Base-by-base conservation (phyloP, 2,329 filamentous ascomycete genomes). In the Penicillium janthinellum region DNA sequence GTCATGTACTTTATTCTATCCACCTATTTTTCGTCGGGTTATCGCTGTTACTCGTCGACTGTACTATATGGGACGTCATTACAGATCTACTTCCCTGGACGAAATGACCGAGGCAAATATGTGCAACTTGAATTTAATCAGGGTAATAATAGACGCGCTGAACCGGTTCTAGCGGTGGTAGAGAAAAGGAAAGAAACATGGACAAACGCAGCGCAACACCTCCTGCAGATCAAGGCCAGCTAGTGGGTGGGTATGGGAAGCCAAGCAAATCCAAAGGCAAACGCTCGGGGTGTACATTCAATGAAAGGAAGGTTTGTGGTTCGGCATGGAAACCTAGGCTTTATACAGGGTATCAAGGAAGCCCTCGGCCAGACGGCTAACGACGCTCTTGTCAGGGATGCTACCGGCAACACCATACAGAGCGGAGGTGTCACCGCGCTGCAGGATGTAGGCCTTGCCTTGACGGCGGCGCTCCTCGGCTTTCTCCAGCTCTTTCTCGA, bases 281-380 rank as follows among this genome's bases (percentile, higher is more conserved):
- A 34, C 45, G 31, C 34, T 31, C 54, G 57, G 45, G 49, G 54
- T 60, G 48, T 63, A 62, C 57, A 64, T 31, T 60, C 55, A 54
- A 61, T 53, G 42, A 20, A 52, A 38, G 17, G 49, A 57, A 44
- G 52, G 28, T 60, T 42, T 12, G 37, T 52, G 37, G 8, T 41
- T 35, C n/a, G 12, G 39, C 37, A 34, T 2, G 25, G 39, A 34
- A 22, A 35, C 48, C 64, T 79, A 95, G 61, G 89, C 89, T 82
- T 96, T 96, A 78, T 97, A 97, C 76, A 97, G 75, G 54, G 95
- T 89, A 79, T 98, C 93, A 73, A 98, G 82, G 77, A 98, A 99
- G 0, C 92, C 94, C 67, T 84, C 91, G 1, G 93, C 94, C 73
- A 99, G 79, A 70, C 96, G 91, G 65, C 91, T 91, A 35, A 99